Evolutionary conservation across 179 eudicot genomes (phyloP), one percentile per base, ranked within the genome.

Genomic region (Pouteria campechiana): DNA sequence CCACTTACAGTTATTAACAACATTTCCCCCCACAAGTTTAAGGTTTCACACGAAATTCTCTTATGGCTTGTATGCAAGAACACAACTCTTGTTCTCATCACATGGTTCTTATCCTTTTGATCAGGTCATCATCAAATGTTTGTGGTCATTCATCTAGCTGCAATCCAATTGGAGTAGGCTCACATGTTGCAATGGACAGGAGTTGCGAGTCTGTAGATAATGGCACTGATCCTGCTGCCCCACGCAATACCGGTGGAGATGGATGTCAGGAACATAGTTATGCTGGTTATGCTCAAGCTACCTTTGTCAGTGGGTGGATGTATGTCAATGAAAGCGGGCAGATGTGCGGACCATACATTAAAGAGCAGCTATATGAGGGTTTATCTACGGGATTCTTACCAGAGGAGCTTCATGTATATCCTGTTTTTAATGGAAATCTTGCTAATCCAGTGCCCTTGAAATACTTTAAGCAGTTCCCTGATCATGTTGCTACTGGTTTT

Each of bases 321-420:
- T 92, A 92, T 60, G 57, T 79, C 17, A 92, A 81, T 65, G 83
- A 82, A 55, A 64, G 69, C 31, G 92, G 96, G 5, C 73, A 73
- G 48, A 79, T 86, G 90, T 87, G 96, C 42, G 99, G 99, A 24
- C 99, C 99, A 12, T 92, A 92, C 50, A 56, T 87, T 41, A 68
- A 75, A 36, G 83, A 87, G 56, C 99, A 92, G 61, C 55, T 92
- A 48, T 71, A 58, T 32, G 94, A 87, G 65, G 99, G 99, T 43
- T 68, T 92, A 30, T 58, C 76, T 10, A 70, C 85, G 34, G 83
- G 94, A 15, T 92, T 77, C 61, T 53, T 92, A 68, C 99, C 99
- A 0, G 83, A 67, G 3, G 94, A 79, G 51, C 96, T 92, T 65
- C 81, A 63, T 32, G 88, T 92, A 35, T 92, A 92, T 57, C 94